Percentiles rank a stretch among this genome's conserved stretches.
These are phyloP conservation scores for Trichomonascaceae sp. DNA, from an alignment of 1,139 yeast genomes.

Conservation along the genomic window DNA sequence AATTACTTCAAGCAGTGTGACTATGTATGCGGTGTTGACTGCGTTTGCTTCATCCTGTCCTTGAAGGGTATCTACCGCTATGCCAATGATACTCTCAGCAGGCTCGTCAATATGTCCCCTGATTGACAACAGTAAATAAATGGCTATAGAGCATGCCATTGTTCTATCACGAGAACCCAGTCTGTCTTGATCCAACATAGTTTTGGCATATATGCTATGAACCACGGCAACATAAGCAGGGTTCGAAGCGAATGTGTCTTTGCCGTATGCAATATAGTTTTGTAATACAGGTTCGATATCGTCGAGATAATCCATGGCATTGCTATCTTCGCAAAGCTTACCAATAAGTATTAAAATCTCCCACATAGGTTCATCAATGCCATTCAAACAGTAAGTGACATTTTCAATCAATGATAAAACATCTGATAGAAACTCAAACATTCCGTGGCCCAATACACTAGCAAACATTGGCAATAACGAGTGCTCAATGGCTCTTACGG, in stretches of 20 bases:
- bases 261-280: conserved; percentile 72
- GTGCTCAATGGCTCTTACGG: conserved; percentile 62
- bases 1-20: conserved; percentile 60
- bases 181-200: conserved; percentile 35
- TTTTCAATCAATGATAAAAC: conserved; percentile 81
- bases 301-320: conserved; percentile 58
- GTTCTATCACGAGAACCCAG: conserved; percentile 47
- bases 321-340: conserved; percentile 30
- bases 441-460: conserved; percentile 53
- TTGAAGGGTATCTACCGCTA: conserved; percentile 25
- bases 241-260: conserved; percentile 38
- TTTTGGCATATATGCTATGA: conserved; percentile 33
- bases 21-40: conserved; percentile 42
- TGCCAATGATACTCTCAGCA: conserved; percentile 39
- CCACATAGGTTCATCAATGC: conserved; percentile 76
- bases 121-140: conserved; percentile 5
- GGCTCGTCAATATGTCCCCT: conserved; percentile 35
- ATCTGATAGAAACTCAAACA: conserved; percentile 80
- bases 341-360: conserved; percentile 48
- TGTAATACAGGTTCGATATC: conserved; percentile 73
- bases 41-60: conserved; percentile 21
- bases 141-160: conserved; percentile 39
- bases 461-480: conserved; percentile 69
- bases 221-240: conserved; percentile 27
- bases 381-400: conserved; percentile 67